Evolutionary conservation across 306 rosid species (phyloP).

Genomic region (Vigna mungo): DNA sequence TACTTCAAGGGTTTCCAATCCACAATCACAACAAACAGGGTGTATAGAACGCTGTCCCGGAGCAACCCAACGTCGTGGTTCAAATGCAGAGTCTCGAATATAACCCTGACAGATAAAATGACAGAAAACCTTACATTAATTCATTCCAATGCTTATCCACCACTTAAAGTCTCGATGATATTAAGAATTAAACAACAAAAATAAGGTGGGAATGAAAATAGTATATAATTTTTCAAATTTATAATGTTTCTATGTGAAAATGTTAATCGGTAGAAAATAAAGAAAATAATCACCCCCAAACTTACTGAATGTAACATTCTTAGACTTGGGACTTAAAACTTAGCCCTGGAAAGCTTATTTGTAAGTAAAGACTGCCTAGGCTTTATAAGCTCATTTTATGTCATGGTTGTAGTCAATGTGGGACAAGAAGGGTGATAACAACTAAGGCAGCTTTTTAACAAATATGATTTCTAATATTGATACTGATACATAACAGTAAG

Average conservation of each 20-base stretch:
- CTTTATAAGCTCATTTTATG: no score
- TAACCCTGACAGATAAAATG: conserved; percentile 65
- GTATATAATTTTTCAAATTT: not conserved
- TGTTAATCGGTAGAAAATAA: no score
- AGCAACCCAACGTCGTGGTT: conserved; percentile 97
- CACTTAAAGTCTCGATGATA: not conserved
- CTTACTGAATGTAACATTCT: not conserved
- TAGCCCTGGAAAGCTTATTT: no score
- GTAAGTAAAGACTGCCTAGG: no score
- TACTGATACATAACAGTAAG: not conserved
- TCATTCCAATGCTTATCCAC: conserved; percentile 19
- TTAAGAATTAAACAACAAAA: not conserved
- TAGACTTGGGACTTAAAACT: no score
- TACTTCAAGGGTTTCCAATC: conserved; percentile 82
- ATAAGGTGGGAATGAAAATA: not conserved
- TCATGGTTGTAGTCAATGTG: no score
- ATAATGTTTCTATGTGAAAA: not conserved
- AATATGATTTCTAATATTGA: not conserved
- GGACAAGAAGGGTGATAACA: no score
- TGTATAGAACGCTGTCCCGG: conserved; percentile 77
- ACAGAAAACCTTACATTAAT: conserved; percentile 24
- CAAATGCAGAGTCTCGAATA: conserved; percentile 85
- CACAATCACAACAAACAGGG: conserved; percentile 72
- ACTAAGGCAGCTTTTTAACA: no score
- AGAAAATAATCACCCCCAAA: not conserved